phyloP scores from a whole-genome alignment of 768 basidiomycete genomes.

The Suillus cothurnatus region DNA sequence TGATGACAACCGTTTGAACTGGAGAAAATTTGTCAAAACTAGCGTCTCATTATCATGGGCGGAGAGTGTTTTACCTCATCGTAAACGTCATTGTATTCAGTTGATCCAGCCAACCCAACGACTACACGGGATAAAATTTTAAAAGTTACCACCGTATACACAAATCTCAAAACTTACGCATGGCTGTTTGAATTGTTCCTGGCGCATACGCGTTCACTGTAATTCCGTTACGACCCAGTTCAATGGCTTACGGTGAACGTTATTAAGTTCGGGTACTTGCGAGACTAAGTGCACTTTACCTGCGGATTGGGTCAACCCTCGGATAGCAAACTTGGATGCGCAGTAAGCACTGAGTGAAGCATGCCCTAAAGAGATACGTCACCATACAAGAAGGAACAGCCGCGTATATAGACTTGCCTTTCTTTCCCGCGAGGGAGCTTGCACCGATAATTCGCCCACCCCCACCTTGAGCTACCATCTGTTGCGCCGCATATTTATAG shows the following conservation, averaged over 20 bases:
- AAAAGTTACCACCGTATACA: neutral
- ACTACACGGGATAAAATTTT: conserved; percentile 16
- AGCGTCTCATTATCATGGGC: neutral
- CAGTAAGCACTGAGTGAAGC: conserved; percentile 33
- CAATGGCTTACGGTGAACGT: conserved; percentile 27
- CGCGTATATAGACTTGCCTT: conserved; percentile 15
- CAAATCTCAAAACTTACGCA: conserved; percentile 25
- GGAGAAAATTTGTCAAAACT: conserved; percentile 5
- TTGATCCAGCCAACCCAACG: conserved; percentile 15
- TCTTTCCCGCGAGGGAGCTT: conserved; percentile 39
- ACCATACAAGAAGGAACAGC: neutral
- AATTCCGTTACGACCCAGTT: conserved; percentile 33
- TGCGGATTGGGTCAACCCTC: conserved; percentile 42
- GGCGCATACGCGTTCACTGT: conserved; percentile 39
- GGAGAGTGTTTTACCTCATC: conserved; percentile 16
- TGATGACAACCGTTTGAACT: conserved; percentile 17
- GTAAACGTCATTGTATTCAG: conserved; percentile 15
- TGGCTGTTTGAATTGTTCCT: conserved; percentile 29
- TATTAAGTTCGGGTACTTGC: neutral
- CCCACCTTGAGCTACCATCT: conserved; percentile 46
- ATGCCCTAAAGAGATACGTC: conserved; percentile 27
- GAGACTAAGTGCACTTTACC: conserved; percentile 15
- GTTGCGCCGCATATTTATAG: conserved; percentile 45
- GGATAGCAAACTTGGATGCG: conserved; percentile 44
- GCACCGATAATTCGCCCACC: conserved; percentile 46